A percentile compares a stretch with the other conserved stretches of the same genome.
phyloP scores from a whole-genome alignment of 176 grass and related monocot genomes.

The Puccinellia tenuiflora region DNA sequence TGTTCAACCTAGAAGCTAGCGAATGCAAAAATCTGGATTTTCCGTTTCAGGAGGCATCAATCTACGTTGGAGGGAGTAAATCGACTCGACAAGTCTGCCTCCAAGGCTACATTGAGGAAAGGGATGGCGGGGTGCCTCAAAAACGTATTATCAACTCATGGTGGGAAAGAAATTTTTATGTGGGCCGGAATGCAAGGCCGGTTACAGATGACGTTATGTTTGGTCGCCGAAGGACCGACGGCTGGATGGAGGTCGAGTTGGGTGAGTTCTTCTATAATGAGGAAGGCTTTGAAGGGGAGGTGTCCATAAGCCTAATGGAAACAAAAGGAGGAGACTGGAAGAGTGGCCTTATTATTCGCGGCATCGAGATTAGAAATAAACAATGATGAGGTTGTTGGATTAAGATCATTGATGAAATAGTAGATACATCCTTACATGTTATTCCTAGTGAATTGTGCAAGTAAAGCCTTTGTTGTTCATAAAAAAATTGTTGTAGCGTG shows the following conservation, averaged over 20 bases:
- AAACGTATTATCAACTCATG: background rate
- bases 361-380: slow-evolving; percentile 66
- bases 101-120: background rate
- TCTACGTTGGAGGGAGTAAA: background rate
- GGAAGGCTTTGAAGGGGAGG: slow-evolving; percentile 22
- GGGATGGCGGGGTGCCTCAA: background rate
- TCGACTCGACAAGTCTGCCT: slow-evolving; percentile 8
- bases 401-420: too few species aligned
- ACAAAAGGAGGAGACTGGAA: slow-evolving; percentile 10
- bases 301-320: slow-evolving; percentile 30
- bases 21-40: background rate
- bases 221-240: background rate
- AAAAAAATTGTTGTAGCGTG: too few species aligned
- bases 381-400: background rate
- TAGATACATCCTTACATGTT: too few species aligned
- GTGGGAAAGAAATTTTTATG: background rate
- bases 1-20: slow-evolving; percentile 37
- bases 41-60: slow-evolving; percentile 12
- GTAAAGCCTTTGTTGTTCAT: too few species aligned
- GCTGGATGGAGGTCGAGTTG: slow-evolving; percentile 57
- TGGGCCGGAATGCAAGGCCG: background rate
- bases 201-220: background rate
- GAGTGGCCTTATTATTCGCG: slow-evolving; percentile 41
- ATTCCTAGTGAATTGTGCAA: too few species aligned
- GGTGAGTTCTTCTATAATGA: slow-evolving; percentile 40